phyloP scores from a whole-genome alignment of 139 green algal species.

The Asterochloris erici region DNA sequence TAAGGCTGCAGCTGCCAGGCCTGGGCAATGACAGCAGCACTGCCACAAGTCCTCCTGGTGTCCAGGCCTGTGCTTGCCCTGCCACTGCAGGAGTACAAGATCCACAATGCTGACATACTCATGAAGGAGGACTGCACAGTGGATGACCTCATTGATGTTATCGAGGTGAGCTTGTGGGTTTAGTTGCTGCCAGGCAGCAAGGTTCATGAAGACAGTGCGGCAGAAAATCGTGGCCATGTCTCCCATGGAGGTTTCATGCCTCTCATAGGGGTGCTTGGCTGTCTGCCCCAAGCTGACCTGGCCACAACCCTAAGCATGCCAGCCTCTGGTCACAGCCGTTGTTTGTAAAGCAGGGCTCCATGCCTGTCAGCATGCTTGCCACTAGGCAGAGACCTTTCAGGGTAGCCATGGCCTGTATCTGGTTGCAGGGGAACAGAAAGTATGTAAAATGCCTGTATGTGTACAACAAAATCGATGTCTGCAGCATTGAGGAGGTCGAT shows the following conservation, averaged over 20 bases:
- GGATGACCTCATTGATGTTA: conserved; percentile 97
- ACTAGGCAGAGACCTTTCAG: too few relatives aligned
- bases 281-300: too few relatives aligned
- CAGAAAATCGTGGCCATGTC: too few relatives aligned
- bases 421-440: conserved; percentile 69
- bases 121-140: conserved; percentile 88
- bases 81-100: conserved; percentile 79
- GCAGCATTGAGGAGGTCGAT: conserved; percentile 36
- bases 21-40: too few relatives aligned
- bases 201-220: background rate
- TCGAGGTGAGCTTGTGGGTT: conserved; percentile 62
- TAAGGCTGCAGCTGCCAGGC: too few relatives aligned
- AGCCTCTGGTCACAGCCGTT: too few relatives aligned
- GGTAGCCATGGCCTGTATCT: background rate
- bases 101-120: conserved; percentile 89
- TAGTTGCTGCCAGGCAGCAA: background rate
- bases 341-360: too few relatives aligned
- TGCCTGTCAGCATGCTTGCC: too few relatives aligned
- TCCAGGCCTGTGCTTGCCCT: background rate
- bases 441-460: conserved; percentile 98
- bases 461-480: conserved; percentile 96
- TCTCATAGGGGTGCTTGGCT: too few relatives aligned
- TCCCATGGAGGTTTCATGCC: too few relatives aligned
- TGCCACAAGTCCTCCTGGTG: too few relatives aligned
- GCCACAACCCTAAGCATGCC: too few relatives aligned